Percentiles rank a stretch among this genome's conserved stretches.
phyloP scores from a whole-genome alignment of 2,329 filamentous ascomycete species.

The Ophioceras dolichostomum region DNA sequence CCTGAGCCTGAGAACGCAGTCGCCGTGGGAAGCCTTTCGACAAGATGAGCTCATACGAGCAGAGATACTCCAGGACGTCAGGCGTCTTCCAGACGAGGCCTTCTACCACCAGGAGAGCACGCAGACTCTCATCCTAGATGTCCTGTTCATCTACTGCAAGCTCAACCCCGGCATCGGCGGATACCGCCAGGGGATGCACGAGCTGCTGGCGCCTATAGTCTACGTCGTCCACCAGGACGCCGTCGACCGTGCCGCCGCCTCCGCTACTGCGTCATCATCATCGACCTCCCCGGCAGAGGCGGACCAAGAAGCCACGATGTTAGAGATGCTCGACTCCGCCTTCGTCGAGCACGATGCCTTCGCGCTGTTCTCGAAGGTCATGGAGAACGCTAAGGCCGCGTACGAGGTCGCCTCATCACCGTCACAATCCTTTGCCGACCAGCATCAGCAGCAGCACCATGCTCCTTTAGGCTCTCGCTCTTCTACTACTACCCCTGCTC shows the following conservation, averaged over 20 bases:
- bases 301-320: slow-evolving; percentile 38
- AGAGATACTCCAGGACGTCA: slow-evolving; percentile 91
- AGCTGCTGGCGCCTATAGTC: slow-evolving; percentile 79
- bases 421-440: slow-evolving; percentile 10
- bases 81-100: slow-evolving; percentile 80
- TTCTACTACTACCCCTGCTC: not conserved
- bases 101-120: slow-evolving; percentile 75
- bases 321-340: slow-evolving; percentile 54
- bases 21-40: slow-evolving; percentile 80
- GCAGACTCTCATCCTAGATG: slow-evolving; percentile 73
- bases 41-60: slow-evolving; percentile 72
- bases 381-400: slow-evolving; percentile 77
- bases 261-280: slow-evolving; percentile 17
- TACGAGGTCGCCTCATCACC: slow-evolving; percentile 56
- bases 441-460: not conserved
- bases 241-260: slow-evolving; percentile 35
- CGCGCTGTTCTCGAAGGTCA: slow-evolving; percentile 70
- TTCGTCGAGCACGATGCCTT: slow-evolving; percentile 90
- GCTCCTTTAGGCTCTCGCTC: not conserved
- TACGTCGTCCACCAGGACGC: slow-evolving; percentile 78
- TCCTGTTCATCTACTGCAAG: slow-evolving; percentile 92
- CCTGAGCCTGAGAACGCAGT: too few species aligned
- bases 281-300: not conserved
- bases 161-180: slow-evolving; percentile 73
- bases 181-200: slow-evolving; percentile 98